A percentile compares a stretch with the other conserved stretches of the same genome.
These are phyloP conservation scores for Trichophyton equinum DNA, from an alignment of 2,329 filamentous ascomycete genomes.

Conservation along the genomic window DNA sequence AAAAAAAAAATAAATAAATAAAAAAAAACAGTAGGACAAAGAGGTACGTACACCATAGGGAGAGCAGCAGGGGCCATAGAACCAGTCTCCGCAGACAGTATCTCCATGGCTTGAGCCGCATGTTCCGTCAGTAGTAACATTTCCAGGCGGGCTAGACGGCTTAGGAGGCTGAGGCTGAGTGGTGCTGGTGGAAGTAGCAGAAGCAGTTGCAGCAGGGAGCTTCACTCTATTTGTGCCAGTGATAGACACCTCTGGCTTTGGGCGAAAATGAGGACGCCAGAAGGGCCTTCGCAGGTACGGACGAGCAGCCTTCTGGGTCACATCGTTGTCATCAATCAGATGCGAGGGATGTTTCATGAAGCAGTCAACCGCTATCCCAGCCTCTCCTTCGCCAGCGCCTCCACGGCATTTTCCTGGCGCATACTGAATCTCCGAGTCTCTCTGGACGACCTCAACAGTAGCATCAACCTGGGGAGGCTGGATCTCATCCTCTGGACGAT, in stretches of 20 bases:
- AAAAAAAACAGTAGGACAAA: not conserved
- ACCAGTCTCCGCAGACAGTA: conserved; percentile 42
- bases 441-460: not conserved
- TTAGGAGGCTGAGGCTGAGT: not conserved
- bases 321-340: not conserved
- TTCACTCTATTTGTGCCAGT: not conserved
- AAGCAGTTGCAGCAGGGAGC: not conserved
- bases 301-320: not conserved
- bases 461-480: not conserved
- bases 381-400: not conserved
- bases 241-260: not conserved
- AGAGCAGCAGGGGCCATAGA: conserved; percentile 42
- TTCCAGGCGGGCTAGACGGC: not conserved
- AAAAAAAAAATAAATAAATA: too few species aligned
- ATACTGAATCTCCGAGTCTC: not conserved
- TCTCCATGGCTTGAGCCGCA: conserved; percentile 40
- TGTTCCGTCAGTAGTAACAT: conserved; percentile 32
- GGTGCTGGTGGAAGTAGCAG: not conserved
- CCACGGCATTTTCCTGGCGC: not conserved
- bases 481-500: not conserved
- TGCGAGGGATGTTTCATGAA: conserved; percentile 1
- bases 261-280: not conserved
- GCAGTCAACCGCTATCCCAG: not conserved
- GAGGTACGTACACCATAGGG: conserved; percentile 43
- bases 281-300: not conserved